Evolutionary conservation across 768 basidiomycete species (phyloP), one percentile per base, ranked within the genome.

Genomic region (Leccinum arenicola): DNA sequence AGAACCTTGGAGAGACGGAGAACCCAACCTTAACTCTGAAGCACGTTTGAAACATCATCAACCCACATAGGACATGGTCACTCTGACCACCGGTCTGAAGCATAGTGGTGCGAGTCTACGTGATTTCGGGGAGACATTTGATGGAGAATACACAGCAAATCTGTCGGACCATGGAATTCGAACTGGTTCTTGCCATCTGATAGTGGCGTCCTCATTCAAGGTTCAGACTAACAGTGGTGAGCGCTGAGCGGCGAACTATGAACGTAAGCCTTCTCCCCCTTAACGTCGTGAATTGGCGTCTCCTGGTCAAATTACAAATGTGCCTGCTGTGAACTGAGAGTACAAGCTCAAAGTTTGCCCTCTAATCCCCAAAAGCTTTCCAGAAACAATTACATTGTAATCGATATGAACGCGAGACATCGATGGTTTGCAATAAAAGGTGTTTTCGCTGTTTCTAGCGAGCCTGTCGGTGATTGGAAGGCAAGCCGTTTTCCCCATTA

Each of bases 311-410:
- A 53, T 58, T 50, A 11, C 21, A 50, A 54, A 58, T 65, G 67
- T 68, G 57, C 62, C 67, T 69, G n/a, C 35, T 36, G 45, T 52
- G 50, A 55, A 35, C 49, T 15, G n/a, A 55, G 52, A 23, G 27
- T 45, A 21, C 4, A 43, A 21, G 33, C 50, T 47, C n/a, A 52
- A 10, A 12, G 52, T 50, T 35, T 36, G 56, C 59, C 36, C 56
- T 67, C 55, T 70, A 65, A 58, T 54, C 52, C 57, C 63, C 40
- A 35, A 47, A 23, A 50, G 54, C 50, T 45, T 48, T 35, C 5
- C 80, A 77, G 17, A 81, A 79, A 52, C 85, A 84, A 76, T 85
- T 79, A 50, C 14, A 7, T 80, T 77, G 45, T 80, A 82, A 62
- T 66, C 58, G 64, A 72, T 68, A 73, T 70, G 72, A 72, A 53